Evolutionary conservation across 2,329 filamentous ascomycete genomes (phyloP).

Genomic region (Geosmithia morbida): DNA sequence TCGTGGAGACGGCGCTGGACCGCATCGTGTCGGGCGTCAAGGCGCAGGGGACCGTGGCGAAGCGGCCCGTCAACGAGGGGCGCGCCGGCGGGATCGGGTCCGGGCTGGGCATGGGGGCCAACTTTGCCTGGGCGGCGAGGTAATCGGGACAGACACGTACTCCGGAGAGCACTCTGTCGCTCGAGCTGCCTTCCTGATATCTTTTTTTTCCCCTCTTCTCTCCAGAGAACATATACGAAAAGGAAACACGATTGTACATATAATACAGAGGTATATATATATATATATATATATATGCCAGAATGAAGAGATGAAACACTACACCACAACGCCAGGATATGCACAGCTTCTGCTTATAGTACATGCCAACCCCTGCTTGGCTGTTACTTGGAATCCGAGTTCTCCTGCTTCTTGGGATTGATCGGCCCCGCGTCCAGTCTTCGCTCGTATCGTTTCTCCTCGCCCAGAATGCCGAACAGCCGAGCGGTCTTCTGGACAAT

Average conservation of each 20-base stretch:
- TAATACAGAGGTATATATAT: neutral
- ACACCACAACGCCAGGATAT: conserved; percentile 2
- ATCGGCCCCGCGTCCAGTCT: conserved; percentile 19
- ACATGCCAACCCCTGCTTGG: conserved; percentile 7
- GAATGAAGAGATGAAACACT: neutral
- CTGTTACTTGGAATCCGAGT: neutral
- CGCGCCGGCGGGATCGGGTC: conserved; percentile 28
- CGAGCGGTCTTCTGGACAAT: conserved; percentile 20
- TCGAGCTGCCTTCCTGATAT: neutral
- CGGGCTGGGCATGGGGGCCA: conserved; percentile 40
- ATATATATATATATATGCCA: conserved; percentile 1
- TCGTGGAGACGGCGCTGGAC: conserved; percentile 83
- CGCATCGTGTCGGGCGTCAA: conserved; percentile 77
- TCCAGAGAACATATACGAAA: too few species aligned
- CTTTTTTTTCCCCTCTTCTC: neutral
- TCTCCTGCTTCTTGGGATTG: conserved; percentile 6
- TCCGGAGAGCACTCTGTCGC: neutral
- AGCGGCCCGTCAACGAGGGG: conserved; percentile 63
- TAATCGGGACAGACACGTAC: conserved; percentile 7
- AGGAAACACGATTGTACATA: neutral
- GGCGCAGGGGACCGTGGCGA: conserved; percentile 62
- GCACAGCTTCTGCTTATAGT: neutral
- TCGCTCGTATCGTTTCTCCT: conserved; percentile 26
- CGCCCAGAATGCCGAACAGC: conserved; percentile 23
- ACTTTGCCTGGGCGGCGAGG: conserved; percentile 38